Conservation (phyloP, 129 eudicot species). For the Artemisia tridentata region DNA sequence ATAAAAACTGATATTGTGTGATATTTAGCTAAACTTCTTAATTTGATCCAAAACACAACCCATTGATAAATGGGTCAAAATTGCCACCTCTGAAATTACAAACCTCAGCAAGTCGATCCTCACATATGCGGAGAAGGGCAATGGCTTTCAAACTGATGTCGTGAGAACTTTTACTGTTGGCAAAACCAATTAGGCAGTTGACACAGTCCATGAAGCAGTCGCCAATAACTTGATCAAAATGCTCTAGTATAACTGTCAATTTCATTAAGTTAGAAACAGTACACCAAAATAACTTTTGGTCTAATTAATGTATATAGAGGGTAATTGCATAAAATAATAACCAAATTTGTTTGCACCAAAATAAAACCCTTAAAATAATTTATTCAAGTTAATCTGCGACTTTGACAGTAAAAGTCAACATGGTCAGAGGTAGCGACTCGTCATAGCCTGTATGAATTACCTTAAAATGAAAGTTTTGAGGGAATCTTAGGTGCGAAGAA, state of each 20-base stretch:
- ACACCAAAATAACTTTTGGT: not conserved
- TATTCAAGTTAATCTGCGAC: too few relatives aligned
- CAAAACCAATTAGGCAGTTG: slow-evolving; percentile 84
- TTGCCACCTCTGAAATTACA: slow-evolving; percentile 19
- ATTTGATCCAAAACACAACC: not conserved
- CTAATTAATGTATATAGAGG: too few relatives aligned
- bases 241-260: slow-evolving; percentile 81
- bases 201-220: slow-evolving; percentile 95
- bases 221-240: slow-evolving; percentile 91
- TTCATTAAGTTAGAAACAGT: slow-evolving; percentile 26
- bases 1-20: not conserved
- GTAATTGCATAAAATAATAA: too few relatives aligned
- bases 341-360: too few relatives aligned
- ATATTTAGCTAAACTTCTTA: not conserved
- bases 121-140: slow-evolving; percentile 95
- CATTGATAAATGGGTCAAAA: not conserved
- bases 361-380: too few relatives aligned
- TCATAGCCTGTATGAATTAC: too few relatives aligned
- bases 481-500: too few relatives aligned
- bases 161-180: slow-evolving; percentile 82
- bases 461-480: too few relatives aligned
- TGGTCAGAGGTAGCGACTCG: too few relatives aligned
- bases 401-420: too few relatives aligned
- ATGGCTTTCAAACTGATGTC: slow-evolving; percentile 92
- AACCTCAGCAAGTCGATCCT: slow-evolving; percentile 99